Base-by-base conservation (phyloP, 1,139 yeast genomes). In the Geotrichum klebahnii region DNA sequence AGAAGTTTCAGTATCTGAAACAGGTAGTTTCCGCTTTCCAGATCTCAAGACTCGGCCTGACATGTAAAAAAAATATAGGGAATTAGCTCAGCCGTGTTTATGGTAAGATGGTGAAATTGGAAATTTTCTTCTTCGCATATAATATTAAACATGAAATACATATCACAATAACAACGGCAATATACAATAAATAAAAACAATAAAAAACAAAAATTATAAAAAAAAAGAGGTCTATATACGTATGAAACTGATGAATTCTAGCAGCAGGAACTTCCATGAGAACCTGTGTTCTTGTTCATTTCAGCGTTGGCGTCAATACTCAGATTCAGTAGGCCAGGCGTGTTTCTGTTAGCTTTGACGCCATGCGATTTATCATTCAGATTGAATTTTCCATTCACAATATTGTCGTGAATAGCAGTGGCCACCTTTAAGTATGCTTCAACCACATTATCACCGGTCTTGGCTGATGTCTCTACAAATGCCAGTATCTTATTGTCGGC, bases 401-500 rank as follows among this genome's bases (percentile, higher is more conserved):
- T 68, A 51, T 67, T 68, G 40, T 58, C 53, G 50, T 67, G 63
- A 26, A 68, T 69, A 48, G 86, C 95, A 67, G 95, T 77, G 8
- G 92, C 96, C 33, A 89, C 85, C 58, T 83, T 89, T 54, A 84
- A 74, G 63, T 88, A 89, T 0, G 95, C 95, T 62, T 88, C 95
- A 58, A 84, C 88, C 29, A 89, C 96, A 60, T 88, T 84, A 51
- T 89, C 83, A 60, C 88, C 88, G 56, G 88, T 81, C 77, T 87
- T 83, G 33, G 97, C 97, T 57, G 92, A 82, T 1, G 97, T 88
- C 68, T 89, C 97, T 64, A 88, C 87, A 66, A 89, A 89, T 23
- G 94, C 88, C n/a, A 82, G 89, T 61, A 84, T 76, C 1, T 90
- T 90, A 82, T 95, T 84, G 52, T 80, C 82, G 57, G 81, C 81